phyloP scores from a whole-genome alignment of 768 basidiomycete species.

The Phanerochaete carnosa region DNA sequence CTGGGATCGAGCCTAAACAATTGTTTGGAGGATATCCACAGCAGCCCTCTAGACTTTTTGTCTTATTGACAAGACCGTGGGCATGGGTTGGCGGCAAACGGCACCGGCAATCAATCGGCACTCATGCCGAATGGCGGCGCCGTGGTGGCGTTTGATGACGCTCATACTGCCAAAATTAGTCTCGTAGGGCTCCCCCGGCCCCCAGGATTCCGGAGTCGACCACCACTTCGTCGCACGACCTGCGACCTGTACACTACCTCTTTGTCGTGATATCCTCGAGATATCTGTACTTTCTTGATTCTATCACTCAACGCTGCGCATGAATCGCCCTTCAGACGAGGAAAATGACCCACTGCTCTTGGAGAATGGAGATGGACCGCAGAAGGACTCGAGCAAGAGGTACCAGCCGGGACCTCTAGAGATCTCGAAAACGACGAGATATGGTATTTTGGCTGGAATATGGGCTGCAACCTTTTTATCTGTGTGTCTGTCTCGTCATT shows the following conservation, averaged over 20 bases:
- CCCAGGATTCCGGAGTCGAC: not conserved
- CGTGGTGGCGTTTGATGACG: not conserved
- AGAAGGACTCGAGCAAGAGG: not conserved
- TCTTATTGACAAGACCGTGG: no score
- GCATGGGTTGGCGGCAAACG: not conserved
- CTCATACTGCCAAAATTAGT: not conserved
- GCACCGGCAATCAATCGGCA: not conserved
- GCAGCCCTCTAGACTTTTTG: no score
- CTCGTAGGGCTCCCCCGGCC: not conserved
- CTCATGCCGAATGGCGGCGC: not conserved
- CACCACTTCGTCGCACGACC: not conserved
- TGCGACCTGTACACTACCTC: not conserved
- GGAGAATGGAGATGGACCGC: not conserved
- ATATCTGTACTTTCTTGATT: not conserved
- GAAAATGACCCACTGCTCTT: not conserved
- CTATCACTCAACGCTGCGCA: not conserved
- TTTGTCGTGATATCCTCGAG: not conserved
- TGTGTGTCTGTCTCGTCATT: slow-evolving; percentile 42
- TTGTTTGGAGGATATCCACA: no score
- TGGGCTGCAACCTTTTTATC: slow-evolving; percentile 74
- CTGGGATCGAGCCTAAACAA: no score
- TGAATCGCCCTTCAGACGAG: not conserved
- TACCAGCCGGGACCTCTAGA: slow-evolving; percentile 50
- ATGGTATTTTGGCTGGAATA: slow-evolving; percentile 67
- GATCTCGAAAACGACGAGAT: slow-evolving; percentile 54